These are phyloP conservation scores for Aspergillus hortae DNA, from an alignment of 2,329 filamentous ascomycete species.

Conservation along the genomic window DNA sequence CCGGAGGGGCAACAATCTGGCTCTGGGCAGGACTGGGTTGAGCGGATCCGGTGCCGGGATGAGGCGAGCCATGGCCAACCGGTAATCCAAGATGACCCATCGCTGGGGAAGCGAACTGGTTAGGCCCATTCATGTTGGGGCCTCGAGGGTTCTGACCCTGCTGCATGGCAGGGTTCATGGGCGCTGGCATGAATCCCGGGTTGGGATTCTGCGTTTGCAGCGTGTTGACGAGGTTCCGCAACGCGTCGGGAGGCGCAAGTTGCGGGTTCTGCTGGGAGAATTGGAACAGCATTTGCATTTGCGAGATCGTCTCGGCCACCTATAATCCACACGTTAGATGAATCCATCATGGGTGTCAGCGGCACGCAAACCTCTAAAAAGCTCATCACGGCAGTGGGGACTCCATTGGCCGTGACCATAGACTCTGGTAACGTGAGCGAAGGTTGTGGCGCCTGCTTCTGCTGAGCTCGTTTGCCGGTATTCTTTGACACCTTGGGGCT, in stretches of 20 bases:
- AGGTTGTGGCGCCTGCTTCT: slow-evolving; percentile 44
- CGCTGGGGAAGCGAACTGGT: slow-evolving; percentile 58
- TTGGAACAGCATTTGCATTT: slow-evolving; percentile 60
- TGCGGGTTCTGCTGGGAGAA: slow-evolving; percentile 53
- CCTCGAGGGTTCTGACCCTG: slow-evolving; percentile 37
- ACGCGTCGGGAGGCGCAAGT: slow-evolving; percentile 53
- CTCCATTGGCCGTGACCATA: slow-evolving; percentile 49
- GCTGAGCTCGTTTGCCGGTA: slow-evolving; percentile 48
- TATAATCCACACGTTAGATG: slow-evolving; percentile 24
- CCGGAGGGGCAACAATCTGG: slow-evolving; percentile 44
- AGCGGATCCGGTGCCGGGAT: slow-evolving; percentile 48
- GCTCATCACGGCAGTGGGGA: slow-evolving; percentile 54
- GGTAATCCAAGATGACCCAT: slow-evolving; percentile 53
- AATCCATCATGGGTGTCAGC: not conserved
- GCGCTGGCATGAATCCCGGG: slow-evolving; percentile 23
- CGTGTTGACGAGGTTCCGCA: slow-evolving; percentile 50
- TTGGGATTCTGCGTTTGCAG: slow-evolving; percentile 38
- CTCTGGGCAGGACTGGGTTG: slow-evolving; percentile 47
- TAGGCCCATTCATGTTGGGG: slow-evolving; percentile 39
- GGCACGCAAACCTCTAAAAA: slow-evolving; percentile 57
- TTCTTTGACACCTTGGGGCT: slow-evolving; percentile 60
- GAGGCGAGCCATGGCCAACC: slow-evolving; percentile 46
- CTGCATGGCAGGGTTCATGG: slow-evolving; percentile 36
- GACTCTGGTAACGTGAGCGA: slow-evolving; percentile 44
- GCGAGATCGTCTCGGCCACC: slow-evolving; percentile 63